A percentile compares a stretch with the other conserved stretches of the same genome.
Evolutionary conservation across 1,284 basidiomycete species (phyloP).

Genomic region (Thecaphora frezii): DNA sequence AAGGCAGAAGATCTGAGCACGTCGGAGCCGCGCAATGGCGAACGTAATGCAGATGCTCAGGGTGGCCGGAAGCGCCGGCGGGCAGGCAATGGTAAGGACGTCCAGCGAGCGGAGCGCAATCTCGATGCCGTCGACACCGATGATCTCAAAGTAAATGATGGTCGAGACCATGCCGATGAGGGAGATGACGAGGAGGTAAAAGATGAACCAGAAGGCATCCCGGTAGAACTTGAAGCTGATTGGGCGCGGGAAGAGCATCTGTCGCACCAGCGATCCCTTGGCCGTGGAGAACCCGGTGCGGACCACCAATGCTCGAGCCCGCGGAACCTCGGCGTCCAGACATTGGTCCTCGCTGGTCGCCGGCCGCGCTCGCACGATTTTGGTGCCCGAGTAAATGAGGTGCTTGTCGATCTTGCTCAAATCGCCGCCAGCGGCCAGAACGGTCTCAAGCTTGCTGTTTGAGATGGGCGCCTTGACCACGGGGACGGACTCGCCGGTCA

Average conservation of each 20-base stretch:
- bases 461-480: conserved; percentile 20
- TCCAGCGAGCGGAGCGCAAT: conserved; percentile 33
- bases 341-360: not conserved
- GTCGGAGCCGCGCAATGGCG: conserved; percentile 17
- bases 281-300: conserved; percentile 33
- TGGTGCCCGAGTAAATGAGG: conserved; percentile 34
- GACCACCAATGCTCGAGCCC: conserved; percentile 13
- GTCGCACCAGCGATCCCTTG: conserved; percentile 30
- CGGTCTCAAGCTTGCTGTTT: not conserved
- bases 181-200: conserved; percentile 22
- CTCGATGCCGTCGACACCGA: conserved; percentile 26
- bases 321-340: not conserved
- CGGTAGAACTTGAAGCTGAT: conserved; percentile 30
- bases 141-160: conserved; percentile 26
- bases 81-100: conserved; percentile 27
- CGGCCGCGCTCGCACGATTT: conserved; percentile 15
- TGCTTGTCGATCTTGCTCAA: conserved; percentile 19
- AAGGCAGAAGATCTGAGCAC: conserved; percentile 22
- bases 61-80: conserved; percentile 23
- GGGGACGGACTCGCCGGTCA: conserved; percentile 39
- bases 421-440: conserved; percentile 4
- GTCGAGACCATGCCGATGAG: conserved; percentile 20
- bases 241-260: conserved; percentile 38
- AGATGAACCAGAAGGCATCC: conserved; percentile 25
- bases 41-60: conserved; percentile 26